Evolutionary conservation across 495 filamentous ascomycete genomes (phyloP).

Genomic region (Rusavskia elegans): DNA sequence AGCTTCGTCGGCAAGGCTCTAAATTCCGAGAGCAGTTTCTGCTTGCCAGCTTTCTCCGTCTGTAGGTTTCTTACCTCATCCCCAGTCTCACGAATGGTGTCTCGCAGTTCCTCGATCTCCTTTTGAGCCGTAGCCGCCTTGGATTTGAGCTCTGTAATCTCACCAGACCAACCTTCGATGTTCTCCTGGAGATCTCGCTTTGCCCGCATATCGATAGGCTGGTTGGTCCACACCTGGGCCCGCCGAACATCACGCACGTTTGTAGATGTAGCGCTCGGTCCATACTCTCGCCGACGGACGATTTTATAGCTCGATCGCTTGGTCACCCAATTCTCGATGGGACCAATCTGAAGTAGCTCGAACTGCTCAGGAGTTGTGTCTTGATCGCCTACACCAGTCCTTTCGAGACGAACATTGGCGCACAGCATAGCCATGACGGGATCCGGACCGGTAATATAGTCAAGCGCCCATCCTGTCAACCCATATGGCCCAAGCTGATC

Average conservation of each 20-base stretch:
- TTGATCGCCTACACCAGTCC: slow-evolving; percentile 43
- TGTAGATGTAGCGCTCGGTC: slow-evolving; percentile 48
- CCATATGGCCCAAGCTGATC: slow-evolving; percentile 43
- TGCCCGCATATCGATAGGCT: slow-evolving; percentile 49
- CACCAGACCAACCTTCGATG: slow-evolving; percentile 26
- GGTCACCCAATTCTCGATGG: slow-evolving; percentile 45
- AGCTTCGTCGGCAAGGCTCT: slow-evolving; percentile 54
- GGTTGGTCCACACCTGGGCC: slow-evolving; percentile 58
- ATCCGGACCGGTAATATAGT: slow-evolving; percentile 66
- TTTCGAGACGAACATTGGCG: slow-evolving; percentile 44
- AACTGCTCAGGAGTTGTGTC: slow-evolving; percentile 51
- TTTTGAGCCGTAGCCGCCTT: slow-evolving; percentile 14
- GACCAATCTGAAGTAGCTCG: slow-evolving; percentile 34
- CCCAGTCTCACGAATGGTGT: slow-evolving; percentile 7
- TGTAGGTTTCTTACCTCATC: slow-evolving; percentile 30
- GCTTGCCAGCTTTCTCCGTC: slow-evolving; percentile 36
- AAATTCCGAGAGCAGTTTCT: slow-evolving; percentile 44
- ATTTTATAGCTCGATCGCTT: slow-evolving; percentile 42
- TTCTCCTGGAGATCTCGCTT: slow-evolving; percentile 33
- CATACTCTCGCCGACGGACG: slow-evolving; percentile 57
- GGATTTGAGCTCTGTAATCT: slow-evolving; percentile 23
- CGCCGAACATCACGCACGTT: slow-evolving; percentile 32
- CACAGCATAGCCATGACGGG: slow-evolving; percentile 81
- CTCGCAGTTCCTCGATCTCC: slow-evolving; percentile 8
- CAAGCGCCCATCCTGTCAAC: slow-evolving; percentile 63